Evolutionary conservation across 2,329 filamentous ascomycete genomes (phyloP).

Genomic region (Mycosphaerella sp.): DNA sequence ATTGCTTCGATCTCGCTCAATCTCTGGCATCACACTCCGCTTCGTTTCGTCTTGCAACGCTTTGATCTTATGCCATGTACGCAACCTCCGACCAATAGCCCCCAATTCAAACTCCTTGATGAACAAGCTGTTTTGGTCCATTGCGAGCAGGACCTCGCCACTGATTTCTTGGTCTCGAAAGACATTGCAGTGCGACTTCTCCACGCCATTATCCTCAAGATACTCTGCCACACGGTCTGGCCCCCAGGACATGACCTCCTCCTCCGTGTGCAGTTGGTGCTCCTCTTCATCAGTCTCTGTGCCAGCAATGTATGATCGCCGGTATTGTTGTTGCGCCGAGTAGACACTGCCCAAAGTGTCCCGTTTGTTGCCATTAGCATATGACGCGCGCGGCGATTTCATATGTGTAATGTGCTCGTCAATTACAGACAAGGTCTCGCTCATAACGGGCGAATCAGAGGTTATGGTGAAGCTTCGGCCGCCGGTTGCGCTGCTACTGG

Average conservation of each 20-base stretch:
- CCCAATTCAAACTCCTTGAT: constrained; percentile 93
- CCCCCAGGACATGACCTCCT: constrained; percentile 74
- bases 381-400: constrained; percentile 48
- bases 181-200: constrained; percentile 84
- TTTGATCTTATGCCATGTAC: constrained; percentile 94
- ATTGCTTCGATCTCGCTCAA: constrained; percentile 30
- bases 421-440: constrained; percentile 91
- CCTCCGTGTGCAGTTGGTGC: constrained; percentile 58
- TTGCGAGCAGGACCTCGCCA: constrained; percentile 84
- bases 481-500: constrained; percentile 6
- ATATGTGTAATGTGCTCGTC: constrained; percentile 95
- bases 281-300: constrained; percentile 95
- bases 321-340: constrained; percentile 63
- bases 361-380: constrained; percentile 33
- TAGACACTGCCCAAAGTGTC: constrained; percentile 68
- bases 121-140: constrained; percentile 93
- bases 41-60: constrained; percentile 80
- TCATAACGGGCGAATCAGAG: constrained; percentile 63
- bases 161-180: constrained; percentile 95
- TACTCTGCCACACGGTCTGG: constrained; percentile 81
- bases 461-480: constrained; percentile 20
- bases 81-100: constrained; percentile 78
- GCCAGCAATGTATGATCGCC: constrained; percentile 85
- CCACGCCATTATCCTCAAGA: constrained; percentile 75
- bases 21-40: constrained; percentile 44